Conservation (phyloP, 2,329 filamentous ascomycete species). For the Colletotrichum lupini region DNA sequence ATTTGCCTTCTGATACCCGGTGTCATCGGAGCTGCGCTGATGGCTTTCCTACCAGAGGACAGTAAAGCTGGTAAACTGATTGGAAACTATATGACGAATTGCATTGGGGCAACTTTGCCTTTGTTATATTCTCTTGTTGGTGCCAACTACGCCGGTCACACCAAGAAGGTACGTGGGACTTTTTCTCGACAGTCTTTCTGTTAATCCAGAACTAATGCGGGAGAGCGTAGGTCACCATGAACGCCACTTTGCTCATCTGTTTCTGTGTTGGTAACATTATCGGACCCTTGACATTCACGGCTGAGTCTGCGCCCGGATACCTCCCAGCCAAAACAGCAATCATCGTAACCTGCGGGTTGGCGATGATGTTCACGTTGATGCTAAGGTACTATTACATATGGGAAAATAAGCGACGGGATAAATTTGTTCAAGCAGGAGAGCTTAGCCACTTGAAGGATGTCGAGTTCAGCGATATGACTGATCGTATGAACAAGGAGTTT, state of each 20-base stretch:
- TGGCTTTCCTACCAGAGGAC: conserved; percentile 65
- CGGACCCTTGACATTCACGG: conserved; percentile 71
- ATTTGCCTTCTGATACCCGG: conserved; percentile 20
- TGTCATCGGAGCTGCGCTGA: conserved; percentile 63
- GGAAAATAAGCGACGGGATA: conserved; percentile 34
- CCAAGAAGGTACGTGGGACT: conserved; percentile 61
- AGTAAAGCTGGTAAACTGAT: conserved; percentile 60
- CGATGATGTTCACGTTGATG: conserved; percentile 17
- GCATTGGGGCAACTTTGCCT: conserved; percentile 74
- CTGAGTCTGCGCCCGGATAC: conserved; percentile 68
- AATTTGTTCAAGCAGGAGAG: conserved; percentile 60
- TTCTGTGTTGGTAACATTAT: conserved; percentile 69
- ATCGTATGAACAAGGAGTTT: conserved; percentile 76
- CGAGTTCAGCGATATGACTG: conserved; percentile 71
- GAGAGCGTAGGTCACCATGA: conserved; percentile 61
- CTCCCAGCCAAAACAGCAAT: conserved; percentile 66
- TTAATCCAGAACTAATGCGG: not conserved
- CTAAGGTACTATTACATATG: conserved; percentile 22
- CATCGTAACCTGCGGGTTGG: conserved; percentile 60
- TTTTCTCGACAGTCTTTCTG: not conserved
- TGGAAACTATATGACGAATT: conserved; percentile 74
- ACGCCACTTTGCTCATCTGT: conserved; percentile 46
- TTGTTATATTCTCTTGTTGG: conserved; percentile 76
- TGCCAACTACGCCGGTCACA: conserved; percentile 74
- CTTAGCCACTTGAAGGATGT: conserved; percentile 58